Evolutionary conservation across 768 basidiomycete genomes (phyloP).

Genomic region (Pisolithus marmoratus): DNA sequence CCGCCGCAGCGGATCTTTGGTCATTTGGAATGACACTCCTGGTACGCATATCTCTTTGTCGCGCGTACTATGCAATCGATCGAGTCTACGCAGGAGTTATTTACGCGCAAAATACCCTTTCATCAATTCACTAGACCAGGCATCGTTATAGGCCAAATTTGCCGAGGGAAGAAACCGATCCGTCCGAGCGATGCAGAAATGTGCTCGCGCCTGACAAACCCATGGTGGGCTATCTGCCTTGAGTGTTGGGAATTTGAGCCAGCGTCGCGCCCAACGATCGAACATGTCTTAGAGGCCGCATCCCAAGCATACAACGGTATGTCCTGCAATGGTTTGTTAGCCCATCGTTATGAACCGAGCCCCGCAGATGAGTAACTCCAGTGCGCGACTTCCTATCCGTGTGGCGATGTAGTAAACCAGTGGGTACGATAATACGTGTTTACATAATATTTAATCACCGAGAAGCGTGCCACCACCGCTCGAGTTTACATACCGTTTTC

Average conservation of each 20-base stretch:
- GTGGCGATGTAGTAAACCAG: too few relatives aligned
- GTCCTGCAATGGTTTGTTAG: background rate
- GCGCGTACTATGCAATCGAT: too few relatives aligned
- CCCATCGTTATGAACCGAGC: background rate
- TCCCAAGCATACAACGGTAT: background rate
- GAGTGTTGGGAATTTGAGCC: background rate
- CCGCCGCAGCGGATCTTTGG: background rate
- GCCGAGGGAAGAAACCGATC: background rate
- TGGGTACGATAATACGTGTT: too few relatives aligned
- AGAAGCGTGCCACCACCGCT: too few relatives aligned
- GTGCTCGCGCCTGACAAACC: background rate
- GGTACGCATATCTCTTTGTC: background rate
- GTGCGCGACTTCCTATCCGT: background rate
- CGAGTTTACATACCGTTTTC: too few relatives aligned
- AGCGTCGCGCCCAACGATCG: background rate
- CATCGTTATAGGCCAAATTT: background rate
- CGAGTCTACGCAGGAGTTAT: background rate
- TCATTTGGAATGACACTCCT: background rate
- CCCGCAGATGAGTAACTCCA: background rate
- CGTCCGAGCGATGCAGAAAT: background rate
- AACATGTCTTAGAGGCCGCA: background rate
- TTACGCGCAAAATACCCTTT: background rate
- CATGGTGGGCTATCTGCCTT: background rate
- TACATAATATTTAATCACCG: too few relatives aligned
- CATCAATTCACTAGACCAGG: background rate